A percentile compares a stretch with the other conserved stretches of the same genome.
phyloP scores from a whole-genome alignment of 2,329 filamentous ascomycete genomes.

The Fusarium mundagurra region DNA sequence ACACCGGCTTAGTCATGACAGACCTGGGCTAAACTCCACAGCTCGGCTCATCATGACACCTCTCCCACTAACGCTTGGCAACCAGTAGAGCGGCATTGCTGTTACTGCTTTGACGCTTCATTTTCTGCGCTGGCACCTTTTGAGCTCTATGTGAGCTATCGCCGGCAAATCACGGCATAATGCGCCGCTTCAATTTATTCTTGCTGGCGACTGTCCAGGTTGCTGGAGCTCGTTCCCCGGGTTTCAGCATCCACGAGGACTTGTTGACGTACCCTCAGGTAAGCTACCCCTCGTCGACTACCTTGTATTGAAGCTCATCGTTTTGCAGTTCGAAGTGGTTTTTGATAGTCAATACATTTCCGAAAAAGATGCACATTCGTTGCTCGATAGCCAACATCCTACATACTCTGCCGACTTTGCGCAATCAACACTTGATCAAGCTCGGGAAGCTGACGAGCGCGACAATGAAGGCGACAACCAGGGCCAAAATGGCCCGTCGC shows the following conservation, averaged over 20 bases:
- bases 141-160: constrained; percentile 45
- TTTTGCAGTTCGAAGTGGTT: constrained; percentile 77
- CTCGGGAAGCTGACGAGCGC: constrained; percentile 39
- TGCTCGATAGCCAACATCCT: constrained; percentile 58
- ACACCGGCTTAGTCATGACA: constrained; percentile 29
- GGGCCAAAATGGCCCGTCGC: constrained; percentile 29
- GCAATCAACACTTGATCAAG: constrained; percentile 52
- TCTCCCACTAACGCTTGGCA: constrained; percentile 40
- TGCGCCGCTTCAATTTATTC: constrained; percentile 61
- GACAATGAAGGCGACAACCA: constrained; percentile 44
- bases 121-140: constrained; percentile 13
- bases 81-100: constrained; percentile 1
- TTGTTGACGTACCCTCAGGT: constrained; percentile 88
- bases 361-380: constrained; percentile 72
- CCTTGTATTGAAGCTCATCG: constrained; percentile 18
- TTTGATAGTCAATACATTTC: constrained; percentile 79
- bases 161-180: constrained; percentile 47
- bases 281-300: constrained; percentile 42
- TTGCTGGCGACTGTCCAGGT: constrained; percentile 58
- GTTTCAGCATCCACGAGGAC: constrained; percentile 90
- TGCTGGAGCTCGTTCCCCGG: constrained; percentile 58
- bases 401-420: constrained; percentile 54
- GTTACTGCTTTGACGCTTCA: constrained; percentile 15
- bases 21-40: constrained; percentile 34
- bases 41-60: constrained; percentile 45